phyloP scores from a whole-genome alignment of 139 green algal species.

The Monoraphidium neglectum region DNA sequence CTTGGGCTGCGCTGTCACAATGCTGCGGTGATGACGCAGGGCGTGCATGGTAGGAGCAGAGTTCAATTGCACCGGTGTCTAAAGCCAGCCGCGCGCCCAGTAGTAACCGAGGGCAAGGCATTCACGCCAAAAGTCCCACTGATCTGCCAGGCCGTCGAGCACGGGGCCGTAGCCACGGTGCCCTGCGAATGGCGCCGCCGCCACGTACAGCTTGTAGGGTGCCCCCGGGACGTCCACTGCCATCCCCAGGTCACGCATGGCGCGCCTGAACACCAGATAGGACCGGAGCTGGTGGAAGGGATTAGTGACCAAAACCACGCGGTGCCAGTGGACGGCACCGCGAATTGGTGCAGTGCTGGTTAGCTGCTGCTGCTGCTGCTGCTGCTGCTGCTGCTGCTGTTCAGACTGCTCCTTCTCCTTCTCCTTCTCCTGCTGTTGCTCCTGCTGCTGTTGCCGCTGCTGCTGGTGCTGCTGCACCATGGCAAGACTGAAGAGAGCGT shows the following conservation, averaged over 20 bases:
- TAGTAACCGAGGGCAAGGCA: conserved; percentile 18
- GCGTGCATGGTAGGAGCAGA: no score
- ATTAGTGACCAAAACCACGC: conserved; percentile 27
- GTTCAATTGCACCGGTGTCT: no score
- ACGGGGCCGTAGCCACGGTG: conserved; percentile 25
- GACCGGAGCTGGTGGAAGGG: conserved; percentile 36
- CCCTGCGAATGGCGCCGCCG: conserved; percentile 20
- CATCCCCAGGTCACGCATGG: conserved; percentile 14
- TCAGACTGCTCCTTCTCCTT: not conserved
- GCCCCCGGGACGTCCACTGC: not conserved
- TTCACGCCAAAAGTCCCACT: conserved; percentile 28
- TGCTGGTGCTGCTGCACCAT: conserved; percentile 16
- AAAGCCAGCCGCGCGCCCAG: conserved; percentile 6
- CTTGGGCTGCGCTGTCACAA: no score
- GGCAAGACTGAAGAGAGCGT: conserved; percentile 17
- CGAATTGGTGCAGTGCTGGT: not conserved
- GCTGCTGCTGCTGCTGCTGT: not conserved
- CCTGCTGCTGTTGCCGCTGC: not conserved
- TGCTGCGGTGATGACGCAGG: no score
- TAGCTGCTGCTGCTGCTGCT: not conserved
- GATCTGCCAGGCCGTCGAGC: conserved; percentile 13
- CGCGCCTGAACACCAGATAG: conserved; percentile 25
- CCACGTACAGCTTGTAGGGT: conserved; percentile 15
- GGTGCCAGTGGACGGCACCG: not conserved
- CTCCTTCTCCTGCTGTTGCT: not conserved